Evolutionary conservation across 2,329 filamentous ascomycete species (phyloP), one percentile per base, ranked within the genome.

Genomic region (Penicillium sclerotiorum): DNA sequence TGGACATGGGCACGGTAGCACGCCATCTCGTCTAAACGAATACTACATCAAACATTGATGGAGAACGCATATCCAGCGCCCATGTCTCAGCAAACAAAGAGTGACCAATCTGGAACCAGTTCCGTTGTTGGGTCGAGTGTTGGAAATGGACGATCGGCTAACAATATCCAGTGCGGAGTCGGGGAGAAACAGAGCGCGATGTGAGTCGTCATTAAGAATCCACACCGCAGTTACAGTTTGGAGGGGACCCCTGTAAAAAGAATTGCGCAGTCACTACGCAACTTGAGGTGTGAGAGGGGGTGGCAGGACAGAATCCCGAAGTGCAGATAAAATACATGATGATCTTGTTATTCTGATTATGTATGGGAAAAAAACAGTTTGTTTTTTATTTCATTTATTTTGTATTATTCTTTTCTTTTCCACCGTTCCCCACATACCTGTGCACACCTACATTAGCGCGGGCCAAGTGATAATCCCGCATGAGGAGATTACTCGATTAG

Each of bases 121-220:
- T n/a, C 28, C 27, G 30, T 12, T 41, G 17, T 27, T 13, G 25
- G 38, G n/a, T n/a, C n/a, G n/a, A n/a, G n/a, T 13, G 25, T 28
- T 28, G 25, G 25, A 18, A 30, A 42, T 20, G 15, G 25, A 42
- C 17, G 25, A 32, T 42, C 39, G 21, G 17, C 25, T 41, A 20
- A n/a, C n/a, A n/a, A n/a, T n/a, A n/a, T n/a, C n/a, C n/a, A n/a
- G n/a, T n/a, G n/a, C n/a, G 12, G 41, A 35, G 20, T 42, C 20
- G 32, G 22, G 27, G 9, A 7, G n/a, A 11, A 44, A 28, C 32
- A 35, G 30, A 20, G 11, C 5, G 15, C 22, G 47, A 44, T 40
- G 32, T 43, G 45, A 52, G 32, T 52, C 40, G 49, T 48, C 49
- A 48, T 48, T 30, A n/a, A n/a, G 42, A 45, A 39, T 41, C 28